These are phyloP conservation scores for Sugiyamaella smithiae DNA, from an alignment of 805 yeast species.

Conservation along the genomic window DNA sequence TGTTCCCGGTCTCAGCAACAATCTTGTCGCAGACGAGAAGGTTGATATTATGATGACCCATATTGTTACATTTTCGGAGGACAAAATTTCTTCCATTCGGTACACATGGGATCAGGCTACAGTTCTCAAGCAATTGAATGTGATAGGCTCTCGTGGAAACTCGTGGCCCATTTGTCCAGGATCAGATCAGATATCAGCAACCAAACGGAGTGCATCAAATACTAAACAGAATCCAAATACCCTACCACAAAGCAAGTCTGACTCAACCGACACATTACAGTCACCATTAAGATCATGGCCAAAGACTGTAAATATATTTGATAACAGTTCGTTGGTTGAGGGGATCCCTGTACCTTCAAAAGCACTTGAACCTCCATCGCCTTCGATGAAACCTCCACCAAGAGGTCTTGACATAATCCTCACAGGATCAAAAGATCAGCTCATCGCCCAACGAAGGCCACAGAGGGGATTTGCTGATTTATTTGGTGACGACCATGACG, in stretches of 20 bases:
- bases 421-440: neutral
- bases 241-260: too few relatives aligned
- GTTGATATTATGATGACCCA: constrained; percentile 22
- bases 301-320: constrained; percentile 15
- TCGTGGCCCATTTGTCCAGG: constrained; percentile 30
- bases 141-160: constrained; percentile 32
- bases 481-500: constrained; percentile 15
- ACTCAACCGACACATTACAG: neutral
- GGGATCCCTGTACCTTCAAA: constrained; percentile 20
- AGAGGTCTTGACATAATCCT: constrained; percentile 22
- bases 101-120: constrained; percentile 30
- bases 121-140: constrained; percentile 29
- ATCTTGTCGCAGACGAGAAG: constrained; percentile 28
- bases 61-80: constrained; percentile 17
- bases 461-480: constrained; percentile 1
- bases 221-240: neutral
- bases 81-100: constrained; percentile 21
- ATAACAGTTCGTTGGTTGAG: constrained; percentile 20
- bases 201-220: neutral
- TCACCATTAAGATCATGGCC: constrained; percentile 12
- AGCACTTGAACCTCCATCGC: constrained; percentile 22
- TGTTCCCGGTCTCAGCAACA: constrained; percentile 27
- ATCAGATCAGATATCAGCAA: constrained; percentile 19
- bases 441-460: neutral
- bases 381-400: constrained; percentile 21